These are phyloP conservation scores for Lithospermum erythrorhizon DNA, from an alignment of 257 asterid genomes.

Conservation along the genomic window DNA sequence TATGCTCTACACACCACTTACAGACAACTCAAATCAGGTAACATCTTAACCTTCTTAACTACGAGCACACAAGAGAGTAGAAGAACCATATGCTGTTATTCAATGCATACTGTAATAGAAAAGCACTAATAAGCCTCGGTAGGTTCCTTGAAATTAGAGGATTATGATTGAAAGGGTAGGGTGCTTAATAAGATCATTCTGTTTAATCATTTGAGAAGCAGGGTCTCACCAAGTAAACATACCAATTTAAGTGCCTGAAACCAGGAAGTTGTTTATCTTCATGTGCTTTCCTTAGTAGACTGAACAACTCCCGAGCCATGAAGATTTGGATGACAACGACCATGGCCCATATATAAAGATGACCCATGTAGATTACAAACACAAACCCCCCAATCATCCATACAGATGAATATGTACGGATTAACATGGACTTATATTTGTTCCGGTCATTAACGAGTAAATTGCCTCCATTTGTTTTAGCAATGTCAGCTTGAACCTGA, in stretches of 20 bases:
- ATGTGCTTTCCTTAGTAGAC: slow-evolving; percentile 67
- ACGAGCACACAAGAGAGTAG: too few relatives aligned
- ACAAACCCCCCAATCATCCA: slow-evolving; percentile 98
- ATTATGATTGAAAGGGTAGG: neutral
- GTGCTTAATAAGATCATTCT: neutral
- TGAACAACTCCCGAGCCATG: slow-evolving; percentile 92
- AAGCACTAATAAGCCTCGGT: too few relatives aligned
- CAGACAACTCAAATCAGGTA: too few relatives aligned
- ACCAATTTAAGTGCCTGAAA: slow-evolving; percentile 91
- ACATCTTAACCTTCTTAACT: too few relatives aligned
- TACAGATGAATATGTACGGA: slow-evolving; percentile 65
- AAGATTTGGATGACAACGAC: slow-evolving; percentile 78
- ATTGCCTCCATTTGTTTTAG: slow-evolving; percentile 38
- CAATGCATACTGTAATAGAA: too few relatives aligned
- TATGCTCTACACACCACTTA: too few relatives aligned
- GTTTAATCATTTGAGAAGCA: neutral
- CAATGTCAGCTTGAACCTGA: slow-evolving; percentile 65
- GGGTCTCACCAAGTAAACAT: slow-evolving; percentile 13
- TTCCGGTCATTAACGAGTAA: slow-evolving; percentile 67
- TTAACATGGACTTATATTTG: slow-evolving; percentile 92
- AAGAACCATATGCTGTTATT: too few relatives aligned
- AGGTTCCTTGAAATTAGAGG: neutral
- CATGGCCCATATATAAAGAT: slow-evolving; percentile 93
- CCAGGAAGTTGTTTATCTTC: slow-evolving; percentile 94
- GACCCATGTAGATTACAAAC: slow-evolving; percentile 81